phyloP scores from a whole-genome alignment of 352 stramenopile species.

The Hyaloperonospora arabidopsidis region DNA sequence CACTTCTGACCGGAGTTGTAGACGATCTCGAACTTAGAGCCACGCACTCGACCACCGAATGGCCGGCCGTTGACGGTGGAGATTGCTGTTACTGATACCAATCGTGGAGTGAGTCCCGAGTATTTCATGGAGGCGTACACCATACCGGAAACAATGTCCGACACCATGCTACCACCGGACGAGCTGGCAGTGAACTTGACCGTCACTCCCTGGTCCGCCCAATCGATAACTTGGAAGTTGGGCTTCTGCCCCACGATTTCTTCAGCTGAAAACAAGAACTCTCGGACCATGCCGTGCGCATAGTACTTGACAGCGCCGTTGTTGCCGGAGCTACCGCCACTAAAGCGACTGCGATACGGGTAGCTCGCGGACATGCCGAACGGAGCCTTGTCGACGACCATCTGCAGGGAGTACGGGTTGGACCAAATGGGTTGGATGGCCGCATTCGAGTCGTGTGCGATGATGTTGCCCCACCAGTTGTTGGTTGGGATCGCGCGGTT shows the following conservation, averaged over 20 bases:
- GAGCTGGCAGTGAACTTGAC: conserved; percentile 32
- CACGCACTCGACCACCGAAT: conserved; percentile 18
- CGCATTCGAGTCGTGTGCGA: conserved; percentile 32
- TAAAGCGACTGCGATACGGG: conserved; percentile 44
- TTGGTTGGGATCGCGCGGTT: conserved; percentile 59
- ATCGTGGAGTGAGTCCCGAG: conserved; percentile 31
- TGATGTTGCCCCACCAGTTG: conserved; percentile 70
- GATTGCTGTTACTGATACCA: conserved; percentile 38
- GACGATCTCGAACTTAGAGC: conserved; percentile 43
- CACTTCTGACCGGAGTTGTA: conserved; percentile 53
- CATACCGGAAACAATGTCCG: conserved; percentile 58
- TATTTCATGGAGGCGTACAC: conserved; percentile 49
- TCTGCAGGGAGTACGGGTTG: conserved; percentile 48
- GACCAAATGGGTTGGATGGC: conserved; percentile 45
- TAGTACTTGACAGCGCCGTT: conserved; percentile 47
- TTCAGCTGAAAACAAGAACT: conserved; percentile 46
- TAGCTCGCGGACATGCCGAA: conserved; percentile 53
- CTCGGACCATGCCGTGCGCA: conserved; percentile 36
- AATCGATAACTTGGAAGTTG: conserved; percentile 45
- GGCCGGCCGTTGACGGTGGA: conserved; percentile 37
- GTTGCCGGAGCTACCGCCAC: conserved; percentile 46
- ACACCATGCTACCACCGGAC: conserved; percentile 29
- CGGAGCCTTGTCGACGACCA: conserved; percentile 32
- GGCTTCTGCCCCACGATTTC: conserved; percentile 40
- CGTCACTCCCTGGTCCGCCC: conserved; percentile 48